A percentile compares a stretch with the other conserved stretches of the same genome.
These are phyloP conservation scores for Pythium phragmitis DNA, from an alignment of 352 stramenopile species.

Conservation along the genomic window DNA sequence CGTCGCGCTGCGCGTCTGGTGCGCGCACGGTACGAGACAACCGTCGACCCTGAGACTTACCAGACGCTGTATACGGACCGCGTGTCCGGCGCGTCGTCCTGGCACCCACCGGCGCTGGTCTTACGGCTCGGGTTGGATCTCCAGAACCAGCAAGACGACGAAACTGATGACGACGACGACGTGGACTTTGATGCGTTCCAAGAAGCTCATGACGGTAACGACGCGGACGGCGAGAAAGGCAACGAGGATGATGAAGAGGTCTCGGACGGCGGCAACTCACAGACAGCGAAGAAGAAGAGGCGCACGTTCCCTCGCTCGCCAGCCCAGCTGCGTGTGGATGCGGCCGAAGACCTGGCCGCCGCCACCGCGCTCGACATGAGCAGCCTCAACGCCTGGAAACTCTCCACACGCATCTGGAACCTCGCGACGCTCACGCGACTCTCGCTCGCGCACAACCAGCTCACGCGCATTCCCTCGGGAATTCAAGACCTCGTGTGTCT, in stretches of 20 bases:
- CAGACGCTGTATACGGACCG: conserved; percentile 53
- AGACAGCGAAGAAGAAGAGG: conserved; percentile 18
- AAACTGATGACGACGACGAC: conserved; percentile 32
- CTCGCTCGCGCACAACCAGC: conserved; percentile 46
- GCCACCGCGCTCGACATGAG: conserved; percentile 45
- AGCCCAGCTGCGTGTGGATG: conserved; percentile 55
- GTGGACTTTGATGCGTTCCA: conserved; percentile 39
- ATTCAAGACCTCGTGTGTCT: conserved; percentile 67
- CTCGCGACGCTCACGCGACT: conserved; percentile 44
- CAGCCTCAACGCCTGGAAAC: conserved; percentile 41
- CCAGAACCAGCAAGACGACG: conserved; percentile 23
- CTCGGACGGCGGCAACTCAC: conserved; percentile 6
- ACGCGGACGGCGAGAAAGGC: conserved; percentile 11
- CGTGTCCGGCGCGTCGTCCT: conserved; percentile 35
- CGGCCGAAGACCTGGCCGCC: conserved; percentile 36
- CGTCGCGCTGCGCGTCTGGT: conserved; percentile 33
- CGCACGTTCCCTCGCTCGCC: conserved; percentile 54
- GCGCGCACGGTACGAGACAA: conserved; percentile 37
- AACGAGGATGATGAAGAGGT: conserved; percentile 14
- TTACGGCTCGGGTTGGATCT: conserved; percentile 29
- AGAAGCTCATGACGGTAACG: conserved; percentile 19
- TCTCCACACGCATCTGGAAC: conserved; percentile 76
- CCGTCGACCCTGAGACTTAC: conserved; percentile 32
- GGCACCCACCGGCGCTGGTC: conserved; percentile 42
- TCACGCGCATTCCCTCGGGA: conserved; percentile 61